Percentiles rank a stretch among this genome's conserved stretches.
Evolutionary conservation across 805 yeast species (phyloP).

Genomic region (Debaryomyces maramus): DNA sequence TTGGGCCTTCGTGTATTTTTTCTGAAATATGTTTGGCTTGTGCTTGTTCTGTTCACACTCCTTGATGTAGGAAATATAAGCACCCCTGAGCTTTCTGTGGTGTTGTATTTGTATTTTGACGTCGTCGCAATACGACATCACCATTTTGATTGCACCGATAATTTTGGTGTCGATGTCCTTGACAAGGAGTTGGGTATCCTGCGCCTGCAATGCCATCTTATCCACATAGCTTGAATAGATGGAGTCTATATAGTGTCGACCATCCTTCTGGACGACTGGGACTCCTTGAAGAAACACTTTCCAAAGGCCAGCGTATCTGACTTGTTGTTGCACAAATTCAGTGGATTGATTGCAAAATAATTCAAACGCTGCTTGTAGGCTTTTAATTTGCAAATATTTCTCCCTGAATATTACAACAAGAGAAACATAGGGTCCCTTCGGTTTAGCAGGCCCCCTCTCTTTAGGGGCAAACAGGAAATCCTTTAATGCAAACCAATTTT

Average conservation of each 20-base stretch:
- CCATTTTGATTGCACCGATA: slow-evolving; percentile 6
- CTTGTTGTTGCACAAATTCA: slow-evolving; percentile 5
- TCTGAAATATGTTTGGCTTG: slow-evolving; percentile 4
- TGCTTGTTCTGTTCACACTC: slow-evolving; percentile 4
- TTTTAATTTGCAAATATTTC: slow-evolving; percentile 5
- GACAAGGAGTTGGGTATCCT: slow-evolving; percentile 3
- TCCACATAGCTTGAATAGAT: slow-evolving; percentile 10
- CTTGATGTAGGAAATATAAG: slow-evolving; percentile 7
- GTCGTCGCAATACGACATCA: slow-evolving; percentile 8
- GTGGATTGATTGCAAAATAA: not conserved
- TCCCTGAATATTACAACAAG: slow-evolving; percentile 5
- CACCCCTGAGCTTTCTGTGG: slow-evolving; percentile 6
- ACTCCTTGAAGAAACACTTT: slow-evolving; percentile 4
- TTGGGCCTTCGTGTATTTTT: slow-evolving; percentile 7
- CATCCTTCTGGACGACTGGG: not conserved
- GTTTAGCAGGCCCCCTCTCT: not conserved
- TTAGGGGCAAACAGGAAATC: slow-evolving; percentile 1
- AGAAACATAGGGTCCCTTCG: not conserved
- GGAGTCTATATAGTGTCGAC: slow-evolving; percentile 6
- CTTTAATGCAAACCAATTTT: not conserved
- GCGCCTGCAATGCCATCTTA: slow-evolving; percentile 7
- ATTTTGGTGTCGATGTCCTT: slow-evolving; percentile 6
- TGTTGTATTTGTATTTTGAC: slow-evolving; percentile 4
- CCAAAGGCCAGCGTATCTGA: slow-evolving; percentile 9
- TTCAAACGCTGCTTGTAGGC: slow-evolving; percentile 3